Conservation (phyloP, 2,329 filamentous ascomycete genomes). For the Colletotrichum sp. region DNA sequence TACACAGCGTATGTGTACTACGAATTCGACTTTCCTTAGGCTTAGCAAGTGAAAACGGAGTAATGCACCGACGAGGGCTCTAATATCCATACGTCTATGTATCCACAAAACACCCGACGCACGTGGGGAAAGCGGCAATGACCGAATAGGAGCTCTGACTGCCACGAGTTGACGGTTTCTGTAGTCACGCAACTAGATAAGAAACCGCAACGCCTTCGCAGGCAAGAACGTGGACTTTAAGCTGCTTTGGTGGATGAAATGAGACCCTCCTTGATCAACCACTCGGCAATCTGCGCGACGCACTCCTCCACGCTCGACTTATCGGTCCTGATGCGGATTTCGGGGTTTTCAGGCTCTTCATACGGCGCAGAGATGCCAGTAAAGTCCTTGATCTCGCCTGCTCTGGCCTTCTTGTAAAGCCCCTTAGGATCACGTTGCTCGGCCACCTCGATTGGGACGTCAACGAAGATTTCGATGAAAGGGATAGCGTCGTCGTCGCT, state of each 20-base stretch:
- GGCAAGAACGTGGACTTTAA: slow-evolving; percentile 7
- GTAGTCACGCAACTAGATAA: neutral
- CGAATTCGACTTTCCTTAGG: slow-evolving; percentile 78
- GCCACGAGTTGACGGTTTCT: neutral
- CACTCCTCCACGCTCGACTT: slow-evolving; percentile 87
- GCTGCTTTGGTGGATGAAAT: slow-evolving; percentile 39
- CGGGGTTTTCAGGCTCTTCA: slow-evolving; percentile 83
- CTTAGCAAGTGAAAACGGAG: neutral
- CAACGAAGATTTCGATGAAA: slow-evolving; percentile 94
- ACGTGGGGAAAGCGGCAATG: neutral
- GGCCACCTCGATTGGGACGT: slow-evolving; percentile 88
- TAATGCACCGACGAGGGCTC: neutral
- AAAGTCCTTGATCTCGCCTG: slow-evolving; percentile 95
- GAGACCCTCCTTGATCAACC: slow-evolving; percentile 74
- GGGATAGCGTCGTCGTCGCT: slow-evolving; percentile 73
- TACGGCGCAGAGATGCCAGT: slow-evolving; percentile 96
- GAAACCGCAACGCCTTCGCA: neutral
- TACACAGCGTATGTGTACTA: slow-evolving; percentile 99
- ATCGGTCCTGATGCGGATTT: slow-evolving; percentile 86
- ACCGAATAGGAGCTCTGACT: neutral
- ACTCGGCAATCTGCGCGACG: slow-evolving; percentile 82
- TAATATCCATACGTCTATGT: neutral
- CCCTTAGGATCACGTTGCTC: slow-evolving; percentile 98
- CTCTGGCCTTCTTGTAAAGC: slow-evolving; percentile 94
- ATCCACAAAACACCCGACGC: neutral